phyloP scores from a whole-genome alignment of 768 basidiomycete genomes.

The Xanthoconium purpureum region DNA sequence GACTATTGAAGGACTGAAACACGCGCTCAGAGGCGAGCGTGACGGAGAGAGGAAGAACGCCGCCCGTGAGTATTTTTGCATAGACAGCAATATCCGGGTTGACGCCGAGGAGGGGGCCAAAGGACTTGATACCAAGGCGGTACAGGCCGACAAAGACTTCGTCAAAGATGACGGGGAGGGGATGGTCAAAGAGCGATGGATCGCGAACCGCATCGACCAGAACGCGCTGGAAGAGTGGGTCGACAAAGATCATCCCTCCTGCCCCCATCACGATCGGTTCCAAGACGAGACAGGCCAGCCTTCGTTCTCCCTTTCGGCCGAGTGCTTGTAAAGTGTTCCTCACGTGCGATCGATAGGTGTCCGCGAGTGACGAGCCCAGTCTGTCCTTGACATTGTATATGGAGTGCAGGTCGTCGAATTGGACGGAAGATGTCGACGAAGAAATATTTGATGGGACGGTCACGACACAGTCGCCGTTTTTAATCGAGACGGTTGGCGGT shows the following conservation, averaged over 20 bases:
- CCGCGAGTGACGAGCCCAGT: conserved; percentile 57
- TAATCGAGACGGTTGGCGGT: conserved; percentile 73
- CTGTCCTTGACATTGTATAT: conserved; percentile 72
- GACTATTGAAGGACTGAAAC: conserved; percentile 75
- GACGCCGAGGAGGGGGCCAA: conserved; percentile 62
- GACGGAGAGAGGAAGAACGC: conserved; percentile 79
- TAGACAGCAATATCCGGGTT: conserved; percentile 87
- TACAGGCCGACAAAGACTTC: conserved; percentile 95
- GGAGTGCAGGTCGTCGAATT: conserved; percentile 45
- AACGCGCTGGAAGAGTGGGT: conserved; percentile 91
- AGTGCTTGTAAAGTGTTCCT: conserved; percentile 46
- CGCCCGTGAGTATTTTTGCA: conserved; percentile 93
- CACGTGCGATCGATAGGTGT: conserved; percentile 61
- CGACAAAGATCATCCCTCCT: conserved; percentile 96
- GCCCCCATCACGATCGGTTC: conserved; percentile 95
- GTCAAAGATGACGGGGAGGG: conserved; percentile 90
- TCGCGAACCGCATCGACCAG: conserved; percentile 78
- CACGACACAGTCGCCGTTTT: conserved; percentile 54
- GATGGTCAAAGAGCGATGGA: conserved; percentile 36
- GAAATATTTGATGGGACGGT: conserved; percentile 51
- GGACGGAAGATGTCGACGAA: conserved; percentile 21
- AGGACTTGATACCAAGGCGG: conserved; percentile 72
- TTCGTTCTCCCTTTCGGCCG: conserved; percentile 36
- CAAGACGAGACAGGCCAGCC: conserved; percentile 74
- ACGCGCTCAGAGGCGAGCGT: conserved; percentile 81